Base-by-base conservation (phyloP, 108 stramenopile genomes). In the Chaetoceros muelleri region DNA sequence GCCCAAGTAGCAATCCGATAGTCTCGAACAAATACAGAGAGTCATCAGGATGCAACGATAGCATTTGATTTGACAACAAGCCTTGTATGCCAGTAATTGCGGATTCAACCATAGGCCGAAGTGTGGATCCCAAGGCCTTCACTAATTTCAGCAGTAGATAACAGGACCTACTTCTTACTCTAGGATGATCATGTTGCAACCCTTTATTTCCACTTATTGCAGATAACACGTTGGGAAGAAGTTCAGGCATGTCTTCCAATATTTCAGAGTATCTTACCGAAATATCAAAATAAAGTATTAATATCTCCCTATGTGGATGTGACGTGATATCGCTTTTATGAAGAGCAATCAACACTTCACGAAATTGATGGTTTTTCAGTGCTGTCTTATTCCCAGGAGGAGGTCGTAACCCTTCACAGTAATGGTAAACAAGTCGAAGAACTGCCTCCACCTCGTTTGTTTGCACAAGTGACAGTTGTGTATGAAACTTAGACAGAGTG, bases 341-440 rank as follows among this genome's bases (percentile, higher is more conserved):
- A 44, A 86, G 34, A 0, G 78, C 76, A 5, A 69, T 50, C 13
- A 86, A 48, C 0, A 86, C 47, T 10, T 72, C 72, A 20, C 80
- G 50, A 69, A 86, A 86, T 0, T 69, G 61, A 48, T 65, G 67
- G 65, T 81, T 75, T 26, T 48, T 44, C 61, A 86, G 64, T 3
- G 78, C 85, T 3, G 73, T 58, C 53, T 78, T 82, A 54, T 75
- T 55, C 25, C 85, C 85, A 45, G 85, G 81, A 27, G 85, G 52
- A 17, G 81, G 85, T 23, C 81, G 78, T 31, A 81, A 68, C 21
- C 85, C 85, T 68, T 86, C 85, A 44, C 78, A 79, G 46, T 78
- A 86, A 60, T 86, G 80, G 60, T 71, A 78, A 2, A 86, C 70
- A 21, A 86, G 61, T 48, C 81, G 67, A 19, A 86, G 44, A 0